Percentiles rank a stretch among this genome's conserved stretches.
These are phyloP conservation scores for Rhizophora mangle DNA, from an alignment of 345 rosid species.

Conservation along the genomic window DNA sequence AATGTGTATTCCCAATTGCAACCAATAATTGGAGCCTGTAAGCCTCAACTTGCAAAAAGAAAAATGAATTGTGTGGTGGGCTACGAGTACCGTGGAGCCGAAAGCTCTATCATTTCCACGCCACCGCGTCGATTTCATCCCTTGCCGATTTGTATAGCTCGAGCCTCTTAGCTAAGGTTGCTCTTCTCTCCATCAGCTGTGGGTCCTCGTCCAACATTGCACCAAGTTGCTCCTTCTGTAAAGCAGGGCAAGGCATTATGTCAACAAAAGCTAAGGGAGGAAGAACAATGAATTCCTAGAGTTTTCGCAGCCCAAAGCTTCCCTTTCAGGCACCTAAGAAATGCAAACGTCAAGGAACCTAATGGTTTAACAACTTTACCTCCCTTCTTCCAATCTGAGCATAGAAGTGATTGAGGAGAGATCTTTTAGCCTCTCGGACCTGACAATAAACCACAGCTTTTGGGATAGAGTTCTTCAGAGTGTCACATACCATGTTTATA, in stretches of 20 bases:
- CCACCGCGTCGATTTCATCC: constrained; percentile 91
- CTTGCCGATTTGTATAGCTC: constrained; percentile 93
- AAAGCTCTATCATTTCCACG: constrained; percentile 64
- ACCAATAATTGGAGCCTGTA: constrained; percentile 10
- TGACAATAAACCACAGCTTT: constrained; percentile 97
- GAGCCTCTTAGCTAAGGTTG: constrained; percentile 71
- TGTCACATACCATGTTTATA: constrained; percentile 90
- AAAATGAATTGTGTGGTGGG: neutral
- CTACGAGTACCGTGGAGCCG: neutral
- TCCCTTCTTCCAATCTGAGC: constrained; percentile 87
- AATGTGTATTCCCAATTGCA: constrained; percentile 18
- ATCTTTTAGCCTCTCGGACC: constrained; percentile 90
- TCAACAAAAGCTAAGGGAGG: neutral
- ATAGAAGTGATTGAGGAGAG: constrained; percentile 79
- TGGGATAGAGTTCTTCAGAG: constrained; percentile 82
- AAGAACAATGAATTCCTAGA: neutral
- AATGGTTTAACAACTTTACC: constrained; percentile 43
- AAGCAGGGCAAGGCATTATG: neutral
- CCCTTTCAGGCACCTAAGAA: no score
- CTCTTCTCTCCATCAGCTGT: constrained; percentile 84
- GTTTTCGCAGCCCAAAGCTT: neutral
- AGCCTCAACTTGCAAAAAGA: neutral
- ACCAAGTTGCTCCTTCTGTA: constrained; percentile 87
- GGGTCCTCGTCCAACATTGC: constrained; percentile 98
- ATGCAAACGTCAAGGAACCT: neutral